A percentile compares a stretch with the other conserved stretches of the same genome.
Evolutionary conservation across 164 flowering plant species (phyloP).

Genomic region (Protea cynaroides): DNA sequence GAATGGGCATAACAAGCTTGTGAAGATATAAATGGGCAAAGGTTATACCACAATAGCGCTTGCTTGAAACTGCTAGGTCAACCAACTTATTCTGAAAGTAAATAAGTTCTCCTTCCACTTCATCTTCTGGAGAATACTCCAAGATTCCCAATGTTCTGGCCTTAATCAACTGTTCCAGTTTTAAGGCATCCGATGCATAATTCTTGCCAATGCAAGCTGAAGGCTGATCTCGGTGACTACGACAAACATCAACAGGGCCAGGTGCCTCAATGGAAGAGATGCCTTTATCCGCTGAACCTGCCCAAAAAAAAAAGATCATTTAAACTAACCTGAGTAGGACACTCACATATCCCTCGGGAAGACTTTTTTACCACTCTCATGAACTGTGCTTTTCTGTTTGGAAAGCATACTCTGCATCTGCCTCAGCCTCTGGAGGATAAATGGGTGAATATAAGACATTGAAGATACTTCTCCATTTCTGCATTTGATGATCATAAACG

Average conservation of each 20-base stretch:
- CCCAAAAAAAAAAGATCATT: conserved; percentile 8
- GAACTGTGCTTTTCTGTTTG: conserved; percentile 11
- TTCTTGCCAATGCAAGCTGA: conserved; percentile 16
- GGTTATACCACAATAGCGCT: conserved; percentile 47
- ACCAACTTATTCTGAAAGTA: conserved; percentile 69
- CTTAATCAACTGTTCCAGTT: conserved; percentile 37
- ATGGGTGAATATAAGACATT: conserved; percentile 44
- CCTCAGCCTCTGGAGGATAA: conserved; percentile 36
- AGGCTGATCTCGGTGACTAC: conserved; percentile 20
- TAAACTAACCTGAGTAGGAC: conserved; percentile 2
- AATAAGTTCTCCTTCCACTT: conserved; percentile 84
- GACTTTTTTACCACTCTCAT: conserved; percentile 29
- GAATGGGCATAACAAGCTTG: background rate
- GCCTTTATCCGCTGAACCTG: conserved; percentile 35
- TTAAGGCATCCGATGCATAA: conserved; percentile 17
- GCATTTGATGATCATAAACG: conserved; percentile 16
- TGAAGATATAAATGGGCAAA: conserved; percentile 4
- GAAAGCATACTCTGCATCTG: conserved; percentile 24
- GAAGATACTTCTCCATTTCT: conserved; percentile 25
- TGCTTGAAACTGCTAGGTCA: conserved; percentile 45
- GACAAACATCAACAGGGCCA: conserved; percentile 23
- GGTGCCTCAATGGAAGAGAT: conserved; percentile 22
- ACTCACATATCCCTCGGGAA: background rate
- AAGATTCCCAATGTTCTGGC: conserved; percentile 44
- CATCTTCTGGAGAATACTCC: conserved; percentile 67